Conservation (phyloP, 2,329 filamentous ascomycete genomes). For the Exutisphaerella laricina region DNA sequence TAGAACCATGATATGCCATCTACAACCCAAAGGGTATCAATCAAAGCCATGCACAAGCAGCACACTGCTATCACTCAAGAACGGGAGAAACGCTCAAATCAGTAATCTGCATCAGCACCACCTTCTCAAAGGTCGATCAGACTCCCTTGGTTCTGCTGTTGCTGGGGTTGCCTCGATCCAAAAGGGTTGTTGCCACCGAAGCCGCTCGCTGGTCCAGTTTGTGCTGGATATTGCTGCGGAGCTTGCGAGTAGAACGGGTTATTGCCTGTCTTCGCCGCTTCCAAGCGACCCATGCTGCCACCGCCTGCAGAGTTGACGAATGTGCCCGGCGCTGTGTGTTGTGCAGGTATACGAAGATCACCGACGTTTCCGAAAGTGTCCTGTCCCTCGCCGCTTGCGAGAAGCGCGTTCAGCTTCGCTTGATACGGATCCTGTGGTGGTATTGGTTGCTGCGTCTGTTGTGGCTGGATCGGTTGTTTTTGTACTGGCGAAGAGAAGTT, state of each 20-base stretch:
- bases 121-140: slow-evolving; percentile 51
- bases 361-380: slow-evolving; percentile 98
- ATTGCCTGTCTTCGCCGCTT: slow-evolving; percentile 63
- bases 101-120: slow-evolving; percentile 1
- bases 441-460: slow-evolving; percentile 37
- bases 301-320: slow-evolving; percentile 94
- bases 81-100: slow-evolving; percentile 1
- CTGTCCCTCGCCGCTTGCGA: slow-evolving; percentile 83
- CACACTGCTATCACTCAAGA: slow-evolving; percentile 3
- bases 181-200: slow-evolving; percentile 51
- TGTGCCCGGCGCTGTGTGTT: slow-evolving; percentile 91
- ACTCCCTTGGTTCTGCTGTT: slow-evolving; percentile 44
- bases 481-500: slow-evolving; percentile 40
- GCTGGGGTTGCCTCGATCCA: slow-evolving; percentile 45
- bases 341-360: slow-evolving; percentile 86
- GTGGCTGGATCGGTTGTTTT: slow-evolving; percentile 40
- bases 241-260: slow-evolving; percentile 81
- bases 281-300: slow-evolving; percentile 62
- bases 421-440: slow-evolving; percentile 51
- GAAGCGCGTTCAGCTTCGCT: slow-evolving; percentile 76
- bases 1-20: slow-evolving; percentile 2
- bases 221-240: slow-evolving; percentile 44
- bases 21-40: slow-evolving; percentile 3
- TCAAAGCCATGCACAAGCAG: not conserved
- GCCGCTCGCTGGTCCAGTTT: slow-evolving; percentile 45